Conservation (phyloP, 164 flowering plant species). For the Pachysandra terminalis region DNA sequence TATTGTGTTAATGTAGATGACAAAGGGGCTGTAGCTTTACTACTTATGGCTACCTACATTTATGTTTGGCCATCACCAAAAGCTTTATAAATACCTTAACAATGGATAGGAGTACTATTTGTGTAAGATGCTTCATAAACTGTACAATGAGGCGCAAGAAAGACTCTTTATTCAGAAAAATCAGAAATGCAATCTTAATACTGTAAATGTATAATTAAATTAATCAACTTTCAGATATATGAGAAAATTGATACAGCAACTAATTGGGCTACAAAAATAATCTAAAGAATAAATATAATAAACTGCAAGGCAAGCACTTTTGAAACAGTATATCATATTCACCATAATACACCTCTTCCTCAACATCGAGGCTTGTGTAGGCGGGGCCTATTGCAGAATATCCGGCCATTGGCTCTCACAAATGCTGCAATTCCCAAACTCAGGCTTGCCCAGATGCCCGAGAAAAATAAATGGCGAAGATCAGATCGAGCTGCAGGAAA, state of each 20-base stretch:
- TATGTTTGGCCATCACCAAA: too few relatives aligned
- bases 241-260: not conserved
- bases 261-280: not conserved
- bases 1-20: too few relatives aligned
- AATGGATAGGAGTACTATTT: too few relatives aligned
- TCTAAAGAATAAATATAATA: constrained; percentile 1
- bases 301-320: not conserved
- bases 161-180: not conserved
- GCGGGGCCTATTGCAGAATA: constrained; percentile 94
- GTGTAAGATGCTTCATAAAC: too few relatives aligned
- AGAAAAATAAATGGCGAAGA: constrained; percentile 55
- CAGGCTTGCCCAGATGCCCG: constrained; percentile 67
- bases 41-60: too few relatives aligned
- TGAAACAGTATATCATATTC: not conserved
- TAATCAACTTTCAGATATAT: not conserved
- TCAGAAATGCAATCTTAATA: constrained; percentile 2
- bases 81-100: too few relatives aligned
- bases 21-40: too few relatives aligned
- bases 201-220: not conserved
- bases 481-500: constrained; percentile 50
- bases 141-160: too few relatives aligned
- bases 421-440: constrained; percentile 55
- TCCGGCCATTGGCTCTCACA: constrained; percentile 73
- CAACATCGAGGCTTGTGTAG: constrained; percentile 55
- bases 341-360: too few relatives aligned